phyloP scores from a whole-genome alignment of 2,329 filamentous ascomycete species.

The Neopestalotiopsis sp. region DNA sequence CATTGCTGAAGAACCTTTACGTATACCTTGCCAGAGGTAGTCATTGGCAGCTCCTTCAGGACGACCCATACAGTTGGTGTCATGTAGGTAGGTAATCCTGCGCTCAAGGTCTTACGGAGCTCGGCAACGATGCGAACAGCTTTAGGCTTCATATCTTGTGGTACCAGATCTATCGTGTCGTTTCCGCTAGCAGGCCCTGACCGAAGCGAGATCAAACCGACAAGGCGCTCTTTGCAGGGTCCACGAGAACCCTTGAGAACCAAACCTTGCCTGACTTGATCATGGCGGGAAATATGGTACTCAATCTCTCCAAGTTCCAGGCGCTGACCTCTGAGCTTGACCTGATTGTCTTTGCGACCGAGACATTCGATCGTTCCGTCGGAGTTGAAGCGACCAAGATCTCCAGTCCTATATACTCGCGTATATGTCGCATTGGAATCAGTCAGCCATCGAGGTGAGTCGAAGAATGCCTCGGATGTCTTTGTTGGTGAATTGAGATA shows the following conservation, averaged over 20 bases:
- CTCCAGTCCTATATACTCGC: conserved; percentile 17
- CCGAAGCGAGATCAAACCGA: conserved; percentile 6
- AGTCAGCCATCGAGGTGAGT: conserved; percentile 2
- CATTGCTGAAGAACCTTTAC: conserved; percentile 16
- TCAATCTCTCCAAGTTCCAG: conserved; percentile 20
- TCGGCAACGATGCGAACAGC: not conserved
- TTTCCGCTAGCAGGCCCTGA: not conserved
- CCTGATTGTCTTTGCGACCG: conserved; percentile 18
- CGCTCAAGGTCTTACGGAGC: conserved; percentile 9
- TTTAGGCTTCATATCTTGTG: not conserved
- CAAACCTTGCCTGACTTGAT: not conserved
- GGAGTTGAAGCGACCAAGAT: conserved; percentile 17
- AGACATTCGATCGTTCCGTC: conserved; percentile 17
- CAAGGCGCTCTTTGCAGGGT: conserved; percentile 12
- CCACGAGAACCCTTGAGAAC: conserved; percentile 14
- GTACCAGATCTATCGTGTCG: not conserved
- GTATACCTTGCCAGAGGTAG: conserved; percentile 17
- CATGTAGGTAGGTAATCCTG: conserved; percentile 15
- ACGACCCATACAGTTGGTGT: conserved; percentile 16
- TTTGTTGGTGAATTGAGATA: conserved; percentile 8
- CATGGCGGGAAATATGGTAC: conserved; percentile 15
- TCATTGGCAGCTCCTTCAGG: conserved; percentile 12
- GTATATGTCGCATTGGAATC: not conserved
- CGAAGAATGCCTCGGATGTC: conserved; percentile 13
- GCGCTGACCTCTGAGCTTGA: conserved; percentile 18